phyloP scores from a whole-genome alignment of 306 rosid species.

The Spatholobus suberectus region DNA sequence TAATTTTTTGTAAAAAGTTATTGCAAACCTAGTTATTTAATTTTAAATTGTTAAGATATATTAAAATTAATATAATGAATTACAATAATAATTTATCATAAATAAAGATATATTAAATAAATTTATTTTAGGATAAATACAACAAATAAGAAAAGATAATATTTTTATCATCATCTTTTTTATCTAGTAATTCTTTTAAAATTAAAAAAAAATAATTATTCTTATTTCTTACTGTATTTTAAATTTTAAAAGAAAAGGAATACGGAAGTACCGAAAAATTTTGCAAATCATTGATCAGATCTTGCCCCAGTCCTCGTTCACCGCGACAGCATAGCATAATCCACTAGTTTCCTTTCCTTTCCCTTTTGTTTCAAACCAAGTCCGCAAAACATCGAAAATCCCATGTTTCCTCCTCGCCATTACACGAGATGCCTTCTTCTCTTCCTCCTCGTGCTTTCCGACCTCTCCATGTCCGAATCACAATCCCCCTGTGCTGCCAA shows the following conservation, averaged over 20 bases:
- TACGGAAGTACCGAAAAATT: background rate
- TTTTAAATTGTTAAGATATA: too few species aligned
- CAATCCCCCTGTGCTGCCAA: constrained; percentile 60
- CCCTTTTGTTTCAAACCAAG: constrained; percentile 27
- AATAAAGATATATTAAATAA: too few species aligned
- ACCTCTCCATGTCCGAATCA: constrained; percentile 43
- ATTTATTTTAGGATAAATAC: too few species aligned
- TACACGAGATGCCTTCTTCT: constrained; percentile 56
- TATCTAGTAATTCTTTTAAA: too few species aligned
- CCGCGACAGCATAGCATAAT: constrained; percentile 24
- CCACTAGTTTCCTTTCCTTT: background rate
- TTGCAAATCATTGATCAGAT: constrained; percentile 12
- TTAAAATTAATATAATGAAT: too few species aligned
- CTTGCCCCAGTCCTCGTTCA: background rate
- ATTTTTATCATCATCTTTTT: too few species aligned
- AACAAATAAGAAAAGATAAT: too few species aligned
- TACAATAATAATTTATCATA: too few species aligned
- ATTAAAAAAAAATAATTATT: too few species aligned
- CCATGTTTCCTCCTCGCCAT: constrained; percentile 44
- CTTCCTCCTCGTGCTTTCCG: constrained; percentile 48
- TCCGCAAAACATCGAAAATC: constrained; percentile 21
- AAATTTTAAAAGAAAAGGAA: background rate
- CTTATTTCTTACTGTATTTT: background rate
- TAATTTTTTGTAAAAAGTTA: too few species aligned
- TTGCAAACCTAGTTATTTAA: too few species aligned